Conservation (phyloP, 2,329 filamentous ascomycete genomes). For the Penicillium sp. region DNA sequence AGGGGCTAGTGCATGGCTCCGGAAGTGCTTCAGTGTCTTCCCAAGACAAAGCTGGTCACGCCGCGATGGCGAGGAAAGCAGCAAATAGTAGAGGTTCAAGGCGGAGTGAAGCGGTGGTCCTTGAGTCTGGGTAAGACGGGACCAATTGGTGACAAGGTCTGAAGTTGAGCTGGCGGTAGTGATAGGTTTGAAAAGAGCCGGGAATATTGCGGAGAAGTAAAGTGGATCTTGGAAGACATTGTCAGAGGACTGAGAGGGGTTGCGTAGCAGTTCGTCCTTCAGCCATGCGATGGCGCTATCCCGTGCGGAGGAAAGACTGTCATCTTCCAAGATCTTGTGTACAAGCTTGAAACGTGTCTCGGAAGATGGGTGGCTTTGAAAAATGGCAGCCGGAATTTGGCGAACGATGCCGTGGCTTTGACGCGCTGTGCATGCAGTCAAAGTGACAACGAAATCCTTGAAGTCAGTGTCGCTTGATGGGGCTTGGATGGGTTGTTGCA, state of each 20-base stretch:
- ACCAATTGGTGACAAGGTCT: conserved; percentile 44
- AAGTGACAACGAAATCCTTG: conserved; percentile 51
- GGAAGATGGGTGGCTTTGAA: conserved; percentile 56
- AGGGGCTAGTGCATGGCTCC: conserved; percentile 32
- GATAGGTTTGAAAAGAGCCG: conserved; percentile 53
- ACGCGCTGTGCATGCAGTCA: conserved; percentile 40
- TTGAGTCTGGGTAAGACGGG: conserved; percentile 50
- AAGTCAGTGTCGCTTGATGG: conserved; percentile 54
- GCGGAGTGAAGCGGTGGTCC: conserved; percentile 53
- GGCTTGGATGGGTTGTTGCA: conserved; percentile 47
- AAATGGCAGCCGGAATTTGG: conserved; percentile 36
- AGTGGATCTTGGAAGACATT: conserved; percentile 38
- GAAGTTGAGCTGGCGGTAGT: conserved; percentile 41
- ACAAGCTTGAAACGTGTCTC: conserved; percentile 55
- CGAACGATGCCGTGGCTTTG: conserved; percentile 40
- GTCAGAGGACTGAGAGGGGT: conserved; percentile 23
- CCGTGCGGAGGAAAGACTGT: conserved; percentile 55
- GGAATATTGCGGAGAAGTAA: conserved; percentile 47
- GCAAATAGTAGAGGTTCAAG: conserved; percentile 59
- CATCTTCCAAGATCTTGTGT: conserved; percentile 55
- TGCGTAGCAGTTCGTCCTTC: conserved; percentile 58
- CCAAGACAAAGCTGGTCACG: conserved; percentile 49
- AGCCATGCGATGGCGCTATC: conserved; percentile 61
- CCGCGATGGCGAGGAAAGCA: conserved; percentile 52
- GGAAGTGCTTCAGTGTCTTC: conserved; percentile 36